A percentile compares a stretch with the other conserved stretches of the same genome.
Conservation (phyloP, 495 filamentous ascomycete genomes). For the Aspergillus cavernicola region DNA sequence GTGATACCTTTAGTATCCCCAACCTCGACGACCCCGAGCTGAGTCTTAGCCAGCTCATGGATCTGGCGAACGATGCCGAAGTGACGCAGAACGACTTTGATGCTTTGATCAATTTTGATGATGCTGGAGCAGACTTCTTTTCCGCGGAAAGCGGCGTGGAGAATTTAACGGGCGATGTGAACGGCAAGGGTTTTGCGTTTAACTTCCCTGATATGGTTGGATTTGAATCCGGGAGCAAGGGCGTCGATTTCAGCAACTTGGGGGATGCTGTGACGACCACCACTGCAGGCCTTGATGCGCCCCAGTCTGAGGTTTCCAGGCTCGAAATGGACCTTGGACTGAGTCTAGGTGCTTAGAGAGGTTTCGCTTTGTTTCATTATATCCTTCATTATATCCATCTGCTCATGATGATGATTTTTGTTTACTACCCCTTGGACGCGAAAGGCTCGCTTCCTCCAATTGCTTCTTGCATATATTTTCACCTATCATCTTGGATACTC, state of each 20-base stretch:
- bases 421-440: background rate
- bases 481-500: background rate
- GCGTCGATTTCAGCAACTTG: conserved; percentile 25
- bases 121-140: conserved; percentile 38
- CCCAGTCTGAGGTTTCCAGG: conserved; percentile 15
- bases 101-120: conserved; percentile 47
- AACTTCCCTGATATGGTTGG: conserved; percentile 26
- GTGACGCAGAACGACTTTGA: conserved; percentile 51
- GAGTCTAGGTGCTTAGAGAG: conserved; percentile 19
- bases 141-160: conserved; percentile 25
- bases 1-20: conserved; percentile 35
- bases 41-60: conserved; percentile 45
- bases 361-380: conserved; percentile 7
- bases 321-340: conserved; percentile 34
- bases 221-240: conserved; percentile 31
- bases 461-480: background rate
- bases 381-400: conserved; percentile 10
- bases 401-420: background rate
- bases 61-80: conserved; percentile 45
- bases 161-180: conserved; percentile 7
- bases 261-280: conserved; percentile 15
- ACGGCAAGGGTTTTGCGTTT: conserved; percentile 22
- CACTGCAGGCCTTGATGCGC: conserved; percentile 3
- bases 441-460: background rate
- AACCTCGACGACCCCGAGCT: conserved; percentile 33